Base-by-base conservation (phyloP, 1,284 basidiomycete genomes). In the Fomitiporia mediterranea region DNA sequence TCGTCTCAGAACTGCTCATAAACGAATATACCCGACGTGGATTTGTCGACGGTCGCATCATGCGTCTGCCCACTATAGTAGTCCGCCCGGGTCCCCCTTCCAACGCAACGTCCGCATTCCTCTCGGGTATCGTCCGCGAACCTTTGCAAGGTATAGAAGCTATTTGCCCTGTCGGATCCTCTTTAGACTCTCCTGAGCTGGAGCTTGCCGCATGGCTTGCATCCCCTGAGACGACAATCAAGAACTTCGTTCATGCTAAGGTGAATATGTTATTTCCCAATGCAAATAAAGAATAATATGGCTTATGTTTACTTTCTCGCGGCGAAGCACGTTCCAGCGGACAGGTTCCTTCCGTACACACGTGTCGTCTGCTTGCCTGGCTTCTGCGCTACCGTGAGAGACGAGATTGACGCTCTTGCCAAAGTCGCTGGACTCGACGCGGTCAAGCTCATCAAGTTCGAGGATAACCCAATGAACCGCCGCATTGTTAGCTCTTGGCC, bases 21-120 rank as follows among this genome's bases (percentile, higher is more conserved):
- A 84, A 82, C 68, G 84, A 86, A 63, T 85, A 80, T 65, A 75
- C 80, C 0, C 76, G 84, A n/a, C 74, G 81, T 44, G 80, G 81
- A 2, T 80, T 79, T 61, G 66, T 84, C 46, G 82, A 84, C 61
- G 83, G 82, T 15, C 77, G 81, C 28, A 80, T 83, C 61, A 68
- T 84, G 37, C 80, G 82, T 35, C 71, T 84, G 1, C 83, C 83
- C 1, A 84, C 83, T 7, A 79, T 86, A 58, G 77, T 79, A 50
- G 79, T 84, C 38, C 76, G 82, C 47, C 74, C 82, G 3, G 82
- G 82, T 53, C 70, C 70, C 2, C 82, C 83, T 1, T 73, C 80
- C 2, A 75, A 75, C 4, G 83, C 83, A 0, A 78, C 81, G 1
- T 82, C 80, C 3, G 72, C 80, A 2, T 84, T 84, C 69, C 74